Evolutionary conservation across 1,284 basidiomycete species (phyloP), one percentile per base, ranked within the genome.

Genomic region (Singerocomus rubriflavus): DNA sequence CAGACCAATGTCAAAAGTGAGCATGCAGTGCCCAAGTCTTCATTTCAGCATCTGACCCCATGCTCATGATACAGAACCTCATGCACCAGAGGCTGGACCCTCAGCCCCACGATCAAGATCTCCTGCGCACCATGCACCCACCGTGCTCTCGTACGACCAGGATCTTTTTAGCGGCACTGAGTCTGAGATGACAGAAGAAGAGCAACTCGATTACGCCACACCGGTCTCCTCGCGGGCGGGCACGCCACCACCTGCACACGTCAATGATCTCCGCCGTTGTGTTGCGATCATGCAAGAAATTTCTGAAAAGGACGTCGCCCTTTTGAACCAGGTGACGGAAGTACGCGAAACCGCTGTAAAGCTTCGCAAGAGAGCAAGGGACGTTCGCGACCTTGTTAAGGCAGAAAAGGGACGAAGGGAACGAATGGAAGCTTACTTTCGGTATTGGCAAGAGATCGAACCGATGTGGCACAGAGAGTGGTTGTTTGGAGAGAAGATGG

Each of bases 351-450:
- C 38, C 3, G 64, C 64, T 14, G 55, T 44, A 16, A 52, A 51
- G 31, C 54, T 66, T 14, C 51, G 54, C 13, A 57, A 56, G 36
- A 60, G 46, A 42, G 62, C 55, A 9, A 53, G 60, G 42, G 54
- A 62, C 16, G 33, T 62, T 37, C 63, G 64, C 13, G 56, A 63
- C 14, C 52, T 62, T 4, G 54, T 60, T 2, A 56, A 54, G 30
- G 61, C 54, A 4, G 62, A 68, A 44, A 48, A 17, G 10, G 58
- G 54, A 9, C 51, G 67, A 17, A 52, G 64, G 44, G 59, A 65
- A 38, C 52, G 67, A n/a, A 65, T 69, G 54, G 61, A 65, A 17
- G 12, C 45, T 5, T 68, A 58, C 29, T 69, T 65, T 34, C 56
- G 53, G 13, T 59, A 68, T 27, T 68, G 66, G 66, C 52, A 50